phyloP scores from a whole-genome alignment of 2,329 filamentous ascomycete species.

The Gnomoniopsis smithogilvyi region DNA sequence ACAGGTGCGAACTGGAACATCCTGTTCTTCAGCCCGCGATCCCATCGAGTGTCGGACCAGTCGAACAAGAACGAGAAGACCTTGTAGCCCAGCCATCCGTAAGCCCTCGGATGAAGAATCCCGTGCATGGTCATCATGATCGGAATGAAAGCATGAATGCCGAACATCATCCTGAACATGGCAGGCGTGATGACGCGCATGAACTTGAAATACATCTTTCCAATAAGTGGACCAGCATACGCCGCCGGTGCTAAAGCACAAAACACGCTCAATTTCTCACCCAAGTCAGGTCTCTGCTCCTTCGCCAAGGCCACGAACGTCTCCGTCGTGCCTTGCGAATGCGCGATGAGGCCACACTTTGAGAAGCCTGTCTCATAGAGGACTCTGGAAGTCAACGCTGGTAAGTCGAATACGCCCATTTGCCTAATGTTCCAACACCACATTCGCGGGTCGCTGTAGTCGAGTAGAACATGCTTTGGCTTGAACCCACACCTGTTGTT shows the following conservation, averaged over 20 bases:
- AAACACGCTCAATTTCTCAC: slow-evolving; percentile 80
- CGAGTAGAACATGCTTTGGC: slow-evolving; percentile 70
- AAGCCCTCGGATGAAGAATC: slow-evolving; percentile 62
- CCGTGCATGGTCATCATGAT: slow-evolving; percentile 85
- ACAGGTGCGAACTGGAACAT: slow-evolving; percentile 93
- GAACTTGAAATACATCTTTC: slow-evolving; percentile 88
- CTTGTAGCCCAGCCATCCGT: slow-evolving; percentile 79
- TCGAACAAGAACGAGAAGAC: slow-evolving; percentile 88
- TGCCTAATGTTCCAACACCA: slow-evolving; percentile 96
- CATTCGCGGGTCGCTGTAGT: slow-evolving; percentile 79
- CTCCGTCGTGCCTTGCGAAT: slow-evolving; percentile 90
- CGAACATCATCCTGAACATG: slow-evolving; percentile 79
- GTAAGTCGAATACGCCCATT: slow-evolving; percentile 86
- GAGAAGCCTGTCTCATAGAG: slow-evolving; percentile 78
- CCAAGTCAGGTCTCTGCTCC: slow-evolving; percentile 82
- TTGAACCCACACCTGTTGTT: slow-evolving; percentile 88
- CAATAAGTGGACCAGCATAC: slow-evolving; percentile 82
- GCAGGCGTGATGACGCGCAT: slow-evolving; percentile 75
- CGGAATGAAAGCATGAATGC: slow-evolving; percentile 90
- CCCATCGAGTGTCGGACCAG: slow-evolving; percentile 85
- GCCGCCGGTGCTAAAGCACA: slow-evolving; percentile 88
- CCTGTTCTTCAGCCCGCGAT: slow-evolving; percentile 70
- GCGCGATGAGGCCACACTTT: slow-evolving; percentile 78
- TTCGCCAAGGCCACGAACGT: slow-evolving; percentile 85
- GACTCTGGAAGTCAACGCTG: slow-evolving; percentile 76